Base-by-base conservation (phyloP, 1,284 basidiomycete genomes). In the Cystobasidium pallidum region DNA sequence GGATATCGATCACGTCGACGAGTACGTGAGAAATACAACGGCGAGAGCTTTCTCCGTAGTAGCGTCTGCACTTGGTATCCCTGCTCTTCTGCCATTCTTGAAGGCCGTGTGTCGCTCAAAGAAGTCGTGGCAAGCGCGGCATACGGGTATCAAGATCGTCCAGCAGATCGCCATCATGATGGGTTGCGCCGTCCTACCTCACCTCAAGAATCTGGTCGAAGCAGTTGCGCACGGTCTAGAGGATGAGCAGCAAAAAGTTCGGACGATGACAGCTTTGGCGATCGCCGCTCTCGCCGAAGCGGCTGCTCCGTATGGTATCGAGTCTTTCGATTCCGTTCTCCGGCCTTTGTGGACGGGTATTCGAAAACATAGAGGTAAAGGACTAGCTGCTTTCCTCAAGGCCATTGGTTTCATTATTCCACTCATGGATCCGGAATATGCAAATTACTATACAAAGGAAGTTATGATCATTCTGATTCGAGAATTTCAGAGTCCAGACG, bases 141-240 rank as follows among this genome's bases (percentile, higher is more conserved):
- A 99, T 82, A 99, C 96, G 1, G 95, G 96, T 83, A 98, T 99
- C 79, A 93, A 94, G 79, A 99, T 99, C 77, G 93, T 99, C 24
- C 96, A 99, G 83, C 96, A 99, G 82, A 99, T 99, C 73, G 94
- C 96, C 24, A 96, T 99, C 80, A 97, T 99, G 94, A 98, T 98
- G 94, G 95, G 96, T 24, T 98, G 95, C 78, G 96, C 95, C n/a
- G 91, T 99, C 41, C 86, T 99, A 3, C 96, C 96, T 19, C 96
- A 99, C 81, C 85, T 99, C 55, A 91, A 94, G 73, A 98, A 96
- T 79, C 86, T 99, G 41, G 95, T 99, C 51, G 92, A 97, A 76
- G 94, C 94, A 76, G 93, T 99, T 68, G 93, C 94, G 1, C 92
- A 95, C 77, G 96, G 96, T 26, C 85, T 99, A 55, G 89, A 92